phyloP scores from a whole-genome alignment of 306 rosid species.

The Quercus gilva region DNA sequence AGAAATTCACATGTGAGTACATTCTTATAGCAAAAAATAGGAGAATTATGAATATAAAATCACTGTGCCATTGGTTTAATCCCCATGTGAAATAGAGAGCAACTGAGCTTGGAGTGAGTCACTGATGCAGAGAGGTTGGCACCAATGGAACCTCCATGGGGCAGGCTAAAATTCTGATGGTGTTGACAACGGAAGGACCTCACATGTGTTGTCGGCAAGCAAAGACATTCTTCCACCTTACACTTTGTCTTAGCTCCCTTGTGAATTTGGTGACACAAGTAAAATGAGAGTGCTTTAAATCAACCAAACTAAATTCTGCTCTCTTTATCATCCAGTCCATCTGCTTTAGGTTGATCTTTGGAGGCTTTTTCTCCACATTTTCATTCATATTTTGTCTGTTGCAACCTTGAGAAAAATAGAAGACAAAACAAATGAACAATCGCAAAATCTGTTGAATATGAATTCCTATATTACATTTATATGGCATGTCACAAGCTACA shows the following conservation, averaged over 20 bases:
- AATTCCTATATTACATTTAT: too few species aligned
- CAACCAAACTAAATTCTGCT: too few species aligned
- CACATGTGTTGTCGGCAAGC: constrained; percentile 82
- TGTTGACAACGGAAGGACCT: constrained; percentile 79
- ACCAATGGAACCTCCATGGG: constrained; percentile 47
- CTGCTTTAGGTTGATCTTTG: not conserved
- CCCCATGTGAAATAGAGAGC: not conserved
- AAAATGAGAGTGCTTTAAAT: constrained; percentile 16
- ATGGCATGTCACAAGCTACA: too few species aligned
- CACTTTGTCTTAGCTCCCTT: constrained; percentile 14
- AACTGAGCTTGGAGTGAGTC: constrained; percentile 38
- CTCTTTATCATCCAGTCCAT: too few species aligned
- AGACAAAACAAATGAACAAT: too few species aligned
- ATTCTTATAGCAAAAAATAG: too few species aligned
- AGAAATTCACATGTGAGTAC: too few species aligned
- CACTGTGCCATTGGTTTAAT: too few species aligned
- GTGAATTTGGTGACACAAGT: constrained; percentile 38
- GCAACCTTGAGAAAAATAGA: not conserved
- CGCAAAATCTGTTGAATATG: too few species aligned
- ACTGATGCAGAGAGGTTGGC: constrained; percentile 46
- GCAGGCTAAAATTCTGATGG: constrained; percentile 40
- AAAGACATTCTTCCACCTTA: constrained; percentile 55
- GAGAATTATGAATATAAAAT: too few species aligned
- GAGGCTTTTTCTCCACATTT: constrained; percentile 28
- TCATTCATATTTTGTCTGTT: constrained; percentile 32